Conservation (phyloP, 768 basidiomycete genomes). For the Phylloporus sp. region DNA sequence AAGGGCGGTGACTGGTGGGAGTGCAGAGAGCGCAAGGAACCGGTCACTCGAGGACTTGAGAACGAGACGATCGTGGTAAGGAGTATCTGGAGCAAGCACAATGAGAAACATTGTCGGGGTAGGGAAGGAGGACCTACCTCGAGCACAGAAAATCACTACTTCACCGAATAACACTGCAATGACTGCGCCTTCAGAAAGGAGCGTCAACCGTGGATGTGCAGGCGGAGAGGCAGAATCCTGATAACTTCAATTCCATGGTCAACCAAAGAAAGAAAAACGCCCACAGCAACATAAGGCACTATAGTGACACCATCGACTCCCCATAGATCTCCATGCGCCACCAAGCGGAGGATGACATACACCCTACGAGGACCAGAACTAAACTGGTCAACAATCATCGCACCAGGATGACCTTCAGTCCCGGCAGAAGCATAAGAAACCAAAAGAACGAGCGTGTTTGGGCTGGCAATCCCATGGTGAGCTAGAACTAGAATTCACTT, state of each 20-base stretch:
- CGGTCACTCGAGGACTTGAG: conserved; percentile 65
- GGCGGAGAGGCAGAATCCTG: conserved; percentile 67
- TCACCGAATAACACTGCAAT: conserved; percentile 70
- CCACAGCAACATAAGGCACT: conserved; percentile 75
- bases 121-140: conserved; percentile 37
- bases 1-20: conserved; percentile 17
- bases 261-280: no score
- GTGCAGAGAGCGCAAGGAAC: conserved; percentile 65
- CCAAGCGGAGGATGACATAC: conserved; percentile 56
- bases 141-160: conserved; percentile 65
- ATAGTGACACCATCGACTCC: conserved; percentile 38
- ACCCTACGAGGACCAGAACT: conserved; percentile 50
- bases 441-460: conserved; percentile 53
- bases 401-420: conserved; percentile 37
- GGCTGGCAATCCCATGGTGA: conserved; percentile 30
- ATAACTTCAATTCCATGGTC: neutral
- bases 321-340: conserved; percentile 25
- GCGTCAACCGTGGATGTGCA: conserved; percentile 63
- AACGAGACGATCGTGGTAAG: conserved; percentile 67
- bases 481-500: neutral
- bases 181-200: conserved; percentile 54
- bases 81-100: conserved; percentile 44
- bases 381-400: conserved; percentile 34
- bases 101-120: neutral
- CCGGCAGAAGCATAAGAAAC: conserved; percentile 58